Conservation (phyloP, 1,284 basidiomycete genomes). For the Ustilago esculenta region DNA sequence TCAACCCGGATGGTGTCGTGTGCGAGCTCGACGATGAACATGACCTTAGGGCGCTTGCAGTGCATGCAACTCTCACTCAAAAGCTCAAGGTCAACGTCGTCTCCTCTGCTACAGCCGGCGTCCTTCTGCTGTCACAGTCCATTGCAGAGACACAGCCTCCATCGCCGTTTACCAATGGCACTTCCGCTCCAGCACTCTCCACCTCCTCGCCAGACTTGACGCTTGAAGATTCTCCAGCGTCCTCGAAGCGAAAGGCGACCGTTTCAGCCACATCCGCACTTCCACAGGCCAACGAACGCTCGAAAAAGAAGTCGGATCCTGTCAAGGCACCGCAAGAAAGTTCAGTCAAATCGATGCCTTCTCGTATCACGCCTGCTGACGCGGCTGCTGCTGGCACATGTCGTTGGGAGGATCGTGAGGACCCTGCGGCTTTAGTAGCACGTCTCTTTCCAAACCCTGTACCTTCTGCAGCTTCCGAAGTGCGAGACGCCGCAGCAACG, state of each 20-base stretch:
- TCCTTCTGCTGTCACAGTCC: neutral
- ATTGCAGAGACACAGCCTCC: neutral
- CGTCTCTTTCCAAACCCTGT: no score
- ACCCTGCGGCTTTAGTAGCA: slow-evolving; percentile 3
- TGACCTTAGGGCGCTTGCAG: slow-evolving; percentile 49
- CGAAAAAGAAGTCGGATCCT: neutral
- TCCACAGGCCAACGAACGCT: neutral
- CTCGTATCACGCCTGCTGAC: neutral
- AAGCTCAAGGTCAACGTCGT: slow-evolving; percentile 40
- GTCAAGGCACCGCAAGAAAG: neutral
- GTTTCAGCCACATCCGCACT: neutral
- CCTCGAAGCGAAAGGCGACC: neutral
- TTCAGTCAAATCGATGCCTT: neutral
- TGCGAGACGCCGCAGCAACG: no score
- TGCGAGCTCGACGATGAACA: slow-evolving; percentile 51
- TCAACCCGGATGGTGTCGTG: slow-evolving; percentile 42
- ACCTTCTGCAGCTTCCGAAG: no score
- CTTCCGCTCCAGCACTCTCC: no score
- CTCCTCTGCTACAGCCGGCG: neutral
- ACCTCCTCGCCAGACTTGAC: no score
- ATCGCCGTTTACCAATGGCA: slow-evolving; percentile 1
- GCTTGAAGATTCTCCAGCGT: neutral
- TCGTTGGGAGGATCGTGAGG: slow-evolving; percentile 10
- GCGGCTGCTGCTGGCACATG: neutral
- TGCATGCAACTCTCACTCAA: slow-evolving; percentile 36